A percentile compares a stretch with the other conserved stretches of the same genome.
Conservation (phyloP, 192 early-diverging fungal species). For the Entomortierella lignicola region DNA sequence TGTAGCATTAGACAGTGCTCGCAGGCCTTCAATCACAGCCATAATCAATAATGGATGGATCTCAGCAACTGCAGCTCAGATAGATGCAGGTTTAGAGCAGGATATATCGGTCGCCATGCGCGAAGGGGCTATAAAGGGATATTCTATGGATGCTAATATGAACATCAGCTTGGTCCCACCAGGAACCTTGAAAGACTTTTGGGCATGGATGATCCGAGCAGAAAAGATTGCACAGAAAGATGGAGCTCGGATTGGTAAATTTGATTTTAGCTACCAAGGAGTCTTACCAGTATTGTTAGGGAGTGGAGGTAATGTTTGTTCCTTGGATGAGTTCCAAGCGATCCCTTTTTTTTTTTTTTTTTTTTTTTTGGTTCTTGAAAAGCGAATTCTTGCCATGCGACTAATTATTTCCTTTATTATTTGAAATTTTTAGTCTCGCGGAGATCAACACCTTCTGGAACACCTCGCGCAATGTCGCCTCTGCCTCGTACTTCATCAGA, state of each 20-base stretch:
- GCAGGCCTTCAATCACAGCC: conserved; percentile 16
- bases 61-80: conserved; percentile 10
- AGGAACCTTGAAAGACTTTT: conserved; percentile 61
- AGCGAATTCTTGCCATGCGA: neutral
- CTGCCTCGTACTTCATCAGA: conserved; percentile 37
- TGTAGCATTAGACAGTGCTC: conserved; percentile 1
- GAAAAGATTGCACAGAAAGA: conserved; percentile 56
- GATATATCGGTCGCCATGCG: conserved; percentile 90
- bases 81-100: conserved; percentile 30
- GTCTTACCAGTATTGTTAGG: conserved; percentile 57
- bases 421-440: conserved; percentile 10
- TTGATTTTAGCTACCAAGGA: conserved; percentile 67
- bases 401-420: neutral
- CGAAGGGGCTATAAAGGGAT: conserved; percentile 77
- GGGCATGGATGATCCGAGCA: conserved; percentile 64
- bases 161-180: conserved; percentile 63
- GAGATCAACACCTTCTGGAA: conserved; percentile 55
- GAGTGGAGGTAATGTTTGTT: conserved; percentile 22
- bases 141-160: conserved; percentile 77
- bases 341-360: conserved; percentile 13
- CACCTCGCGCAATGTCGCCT: conserved; percentile 47
- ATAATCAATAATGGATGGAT: conserved; percentile 37
- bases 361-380: neutral
- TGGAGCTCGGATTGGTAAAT: conserved; percentile 57
- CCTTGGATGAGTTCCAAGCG: neutral